Evolutionary conservation across 257 asterid genomes (phyloP), one percentile per base, ranked within the genome.

Genomic region (Echites panduratus): DNA sequence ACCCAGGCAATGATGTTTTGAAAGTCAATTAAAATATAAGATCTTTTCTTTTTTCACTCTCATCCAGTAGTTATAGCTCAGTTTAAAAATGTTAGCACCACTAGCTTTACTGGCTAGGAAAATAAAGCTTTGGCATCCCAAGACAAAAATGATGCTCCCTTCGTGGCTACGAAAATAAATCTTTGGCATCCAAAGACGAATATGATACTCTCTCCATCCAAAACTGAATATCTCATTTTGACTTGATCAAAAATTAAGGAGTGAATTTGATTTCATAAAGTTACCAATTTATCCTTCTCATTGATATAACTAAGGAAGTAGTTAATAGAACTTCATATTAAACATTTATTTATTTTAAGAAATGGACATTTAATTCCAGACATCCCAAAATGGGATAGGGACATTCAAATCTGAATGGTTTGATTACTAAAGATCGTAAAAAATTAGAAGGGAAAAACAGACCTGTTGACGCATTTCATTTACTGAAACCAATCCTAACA

Each of bases 381-480:
- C 45, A 41, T 32, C 3, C 38, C 38, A 32, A 32, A 32, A 32
- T 32, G 3, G 38, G 38, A 3, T 3, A 32, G 3, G 38, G 38
- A 3, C 38, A 32, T 32, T 32, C 38, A 32, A 32, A 32, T 32
- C 38, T 32, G 38, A 32, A 32, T 3, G 3, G 38, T 1, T 32
- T 32, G 38, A 32, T 1, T 32, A 32, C 38, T 32, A 32, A 32
- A 32, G 38, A 32, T 32, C 1, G 38, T 41, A n/a, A 44, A 38
- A 44, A 70, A 62, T 10, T 64, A 63, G 71, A 75, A 38, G 40
- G 56, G 12, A 63, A 14, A 72, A 43, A 70, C 17, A 20, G 27
- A 90, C 98, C 96, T 88, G 96, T 72, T 90, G 92, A 40, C 95
- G 92, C 98, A 90, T 92, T 85, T 92, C 98, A 68, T 92, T 96